phyloP scores from a whole-genome alignment of 306 rosid species.

The Astragalus membranaceus region DNA sequence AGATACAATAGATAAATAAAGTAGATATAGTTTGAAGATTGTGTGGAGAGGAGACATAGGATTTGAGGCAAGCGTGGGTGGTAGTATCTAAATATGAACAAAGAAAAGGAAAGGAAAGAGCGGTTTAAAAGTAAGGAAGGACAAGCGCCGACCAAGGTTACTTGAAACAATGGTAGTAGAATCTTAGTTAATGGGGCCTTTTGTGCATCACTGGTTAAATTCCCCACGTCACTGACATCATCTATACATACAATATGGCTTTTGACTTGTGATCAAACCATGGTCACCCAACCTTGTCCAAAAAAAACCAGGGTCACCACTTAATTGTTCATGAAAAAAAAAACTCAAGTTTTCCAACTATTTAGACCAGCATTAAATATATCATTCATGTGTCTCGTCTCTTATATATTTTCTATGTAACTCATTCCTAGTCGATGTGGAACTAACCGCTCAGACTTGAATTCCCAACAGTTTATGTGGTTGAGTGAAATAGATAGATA shows the following conservation, averaged over 20 bases:
- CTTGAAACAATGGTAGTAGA: constrained; percentile 35
- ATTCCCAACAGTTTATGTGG: too few relatives aligned
- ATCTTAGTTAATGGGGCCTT: constrained; percentile 28
- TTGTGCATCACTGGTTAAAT: constrained; percentile 21
- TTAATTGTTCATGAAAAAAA: too few relatives aligned
- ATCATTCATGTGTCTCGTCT: too few relatives aligned
- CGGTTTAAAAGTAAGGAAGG: background rate
- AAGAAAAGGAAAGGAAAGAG: background rate
- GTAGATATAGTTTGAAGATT: background rate
- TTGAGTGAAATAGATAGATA: too few relatives aligned
- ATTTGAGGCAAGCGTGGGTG: background rate
- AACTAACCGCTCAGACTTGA: too few relatives aligned
- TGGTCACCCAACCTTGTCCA: too few relatives aligned
- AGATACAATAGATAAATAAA: background rate
- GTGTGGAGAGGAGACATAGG: background rate
- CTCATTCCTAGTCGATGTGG: too few relatives aligned
- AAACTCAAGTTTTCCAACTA: too few relatives aligned
- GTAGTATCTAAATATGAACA: constrained; percentile 10
- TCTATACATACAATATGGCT: background rate
- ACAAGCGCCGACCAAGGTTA: constrained; percentile 27
- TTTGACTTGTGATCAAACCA: too few relatives aligned
- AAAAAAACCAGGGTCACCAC: too few relatives aligned
- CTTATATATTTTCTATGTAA: too few relatives aligned
- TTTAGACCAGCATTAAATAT: too few relatives aligned
- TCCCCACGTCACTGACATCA: constrained; percentile 25